Base-by-base conservation (phyloP, 768 basidiomycete species). In the Mycena rebaudengoi region DNA sequence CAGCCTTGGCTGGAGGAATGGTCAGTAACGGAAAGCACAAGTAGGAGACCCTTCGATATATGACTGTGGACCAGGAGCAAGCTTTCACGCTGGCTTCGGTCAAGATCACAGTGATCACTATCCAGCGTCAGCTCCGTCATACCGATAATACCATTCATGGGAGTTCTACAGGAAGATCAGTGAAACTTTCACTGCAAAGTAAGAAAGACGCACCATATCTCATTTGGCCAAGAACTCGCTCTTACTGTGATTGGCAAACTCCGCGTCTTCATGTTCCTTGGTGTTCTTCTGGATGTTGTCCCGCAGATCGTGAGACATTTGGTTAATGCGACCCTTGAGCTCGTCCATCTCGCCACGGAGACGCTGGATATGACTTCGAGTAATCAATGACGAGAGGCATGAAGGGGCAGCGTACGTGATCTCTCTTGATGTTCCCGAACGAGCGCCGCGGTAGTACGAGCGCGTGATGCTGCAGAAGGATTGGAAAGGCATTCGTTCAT, bases 301-400 rank as follows among this genome's bases (percentile, higher is more conserved):
- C 25, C 98, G 85, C 78, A 99, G 85, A 70, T 96, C 96, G 83
- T 94, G 97, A 58, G 99, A 94, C 98, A 99, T 99, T 78, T 98
- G 94, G 71, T 96, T 96, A 82, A 97, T 96, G 79, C 97, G 97
- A 1, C 95, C 98, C 85, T 99, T 99, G 80, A 99, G 85, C 48
- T 94, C 96, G 78, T 99, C 96, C 98, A 99, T 99, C 78, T 99
- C 98, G 52, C 98, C 98, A 99, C 97, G 56, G 96, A 96, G 71
- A 95, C 86, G 16, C 95, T 96, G 68, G n/a, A n/a, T n/a, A n/a
- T n/a, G n/a, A n/a, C n/a, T n/a, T n/a, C n/a, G n/a, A n/a, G n/a
- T n/a, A 12, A 49, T 44, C 53, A 11, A 23, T 5, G 39, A 23
- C 43, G 37, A 60, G 26, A 16, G 21, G 37, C 25, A 61, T 43